Base-by-base conservation (phyloP, 352 stramenopile genomes). In the Globisporangium apiculatum region DNA sequence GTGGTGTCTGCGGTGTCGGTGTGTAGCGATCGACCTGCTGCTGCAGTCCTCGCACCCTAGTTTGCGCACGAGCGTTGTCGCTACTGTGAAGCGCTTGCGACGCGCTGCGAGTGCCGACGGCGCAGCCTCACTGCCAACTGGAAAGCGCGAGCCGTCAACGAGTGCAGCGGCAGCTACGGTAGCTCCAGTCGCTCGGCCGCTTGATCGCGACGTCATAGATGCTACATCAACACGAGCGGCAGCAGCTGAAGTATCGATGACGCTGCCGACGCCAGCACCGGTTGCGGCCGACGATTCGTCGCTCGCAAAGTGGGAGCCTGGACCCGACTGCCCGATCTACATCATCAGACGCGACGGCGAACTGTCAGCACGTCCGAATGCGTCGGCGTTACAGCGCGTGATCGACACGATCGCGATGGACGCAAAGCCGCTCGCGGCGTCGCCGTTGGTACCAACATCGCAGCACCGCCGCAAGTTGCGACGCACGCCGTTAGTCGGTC, bases 11-110 rank as follows among this genome's bases (percentile, higher is more conserved):
- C 45, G 24, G 17, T 18, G 35, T 38, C 24, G 36, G 10, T 18
- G 7, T 42, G 4, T 45, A 56, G 46, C 42, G 4, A 86, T 84
- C 77, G 73, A 86, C 69, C 69, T 79, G 71, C 72, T 83, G 53
- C 62, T 79, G 75, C 64, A 69, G 69, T 78, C 62, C 35, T 69
- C 72, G 14, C 18, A 24, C 7, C 45, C 45, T 9, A 48, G 7
- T 7, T 24, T 5, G 48, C 48, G 48, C 18, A 36, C 31, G 10
- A 40, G 17, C 48, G n/a, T 18, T 9, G 17, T 5, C 8, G 8
- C n/a, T 15, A 15, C 17, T 31, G 24, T 2, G 24, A 31, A 31
- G 24, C 24, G 3, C 2, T 31, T 31, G 24, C 24, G 24, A 31
- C 24, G 24, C 24, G 24, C 24, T 31, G 24, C 24, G 24, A 31